These are phyloP conservation scores for Russula foetens DNA, from an alignment of 768 basidiomycete genomes.

Conservation along the genomic window DNA sequence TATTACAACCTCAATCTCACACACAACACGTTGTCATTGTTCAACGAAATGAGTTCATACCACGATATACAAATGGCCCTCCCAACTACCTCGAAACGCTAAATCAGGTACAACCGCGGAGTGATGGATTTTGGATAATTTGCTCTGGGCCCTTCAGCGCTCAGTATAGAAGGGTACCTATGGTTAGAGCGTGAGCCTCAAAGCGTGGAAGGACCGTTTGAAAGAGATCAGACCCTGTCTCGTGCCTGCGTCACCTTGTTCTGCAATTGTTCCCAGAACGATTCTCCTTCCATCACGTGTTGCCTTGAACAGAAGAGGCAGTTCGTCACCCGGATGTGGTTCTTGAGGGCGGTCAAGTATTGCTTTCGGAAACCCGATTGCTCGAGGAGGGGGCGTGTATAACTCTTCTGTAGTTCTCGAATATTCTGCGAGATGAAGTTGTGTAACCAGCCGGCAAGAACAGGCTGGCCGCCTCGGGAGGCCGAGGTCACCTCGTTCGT, in stretches of 20 bases:
- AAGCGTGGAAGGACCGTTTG: too few species aligned
- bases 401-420: not conserved
- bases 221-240: not conserved
- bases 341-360: not conserved
- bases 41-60: too few species aligned
- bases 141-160: not conserved
- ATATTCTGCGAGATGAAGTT: not conserved
- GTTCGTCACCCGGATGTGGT: not conserved
- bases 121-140: not conserved
- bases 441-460: not conserved
- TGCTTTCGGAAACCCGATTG: not conserved
- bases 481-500: not conserved
- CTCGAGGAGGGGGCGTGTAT: not conserved
- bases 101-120: not conserved
- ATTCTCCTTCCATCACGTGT: not conserved
- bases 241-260: not conserved
- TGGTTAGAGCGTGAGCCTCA: not conserved
- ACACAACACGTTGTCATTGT: too few species aligned
- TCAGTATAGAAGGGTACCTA: not conserved
- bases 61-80: too few species aligned
- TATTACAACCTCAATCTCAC: too few species aligned
- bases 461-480: not conserved
- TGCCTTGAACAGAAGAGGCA: not conserved
- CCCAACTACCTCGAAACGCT: not conserved
- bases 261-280: not conserved